phyloP scores from a whole-genome alignment of 2,329 filamentous ascomycete species.

The Ambrosiella cleistominuta region DNA sequence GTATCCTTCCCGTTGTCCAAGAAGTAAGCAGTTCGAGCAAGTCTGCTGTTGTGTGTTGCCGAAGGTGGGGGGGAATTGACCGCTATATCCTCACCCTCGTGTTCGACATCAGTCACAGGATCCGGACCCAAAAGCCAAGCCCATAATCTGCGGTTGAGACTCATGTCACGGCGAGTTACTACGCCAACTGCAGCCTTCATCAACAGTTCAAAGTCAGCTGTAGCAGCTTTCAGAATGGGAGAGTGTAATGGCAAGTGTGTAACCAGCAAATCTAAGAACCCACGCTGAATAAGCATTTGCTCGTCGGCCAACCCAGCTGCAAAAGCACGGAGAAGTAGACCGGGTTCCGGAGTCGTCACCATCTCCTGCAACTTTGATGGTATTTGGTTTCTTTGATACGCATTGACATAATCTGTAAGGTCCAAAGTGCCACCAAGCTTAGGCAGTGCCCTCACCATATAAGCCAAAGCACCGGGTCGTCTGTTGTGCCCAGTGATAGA shows the following conservation, averaged over 20 bases:
- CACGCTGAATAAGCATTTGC: conserved; percentile 80
- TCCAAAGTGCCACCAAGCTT: conserved; percentile 32
- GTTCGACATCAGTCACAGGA: conserved; percentile 20
- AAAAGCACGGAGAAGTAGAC: conserved; percentile 77
- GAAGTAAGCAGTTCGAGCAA: conserved; percentile 62
- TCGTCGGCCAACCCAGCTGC: conserved; percentile 75
- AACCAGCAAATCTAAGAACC: conserved; percentile 83
- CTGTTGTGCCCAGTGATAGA: conserved; percentile 78
- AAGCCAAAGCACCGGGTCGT: conserved; percentile 73
- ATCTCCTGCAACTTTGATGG: background rate
- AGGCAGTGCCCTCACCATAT: conserved; percentile 63
- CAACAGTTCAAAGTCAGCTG: conserved; percentile 64
- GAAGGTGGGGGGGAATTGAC: conserved; percentile 28
- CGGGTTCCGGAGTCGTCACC: conserved; percentile 75
- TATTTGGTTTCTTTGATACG: background rate
- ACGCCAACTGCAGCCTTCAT: conserved; percentile 73
- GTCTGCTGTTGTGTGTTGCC: conserved; percentile 27
- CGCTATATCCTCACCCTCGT: conserved; percentile 23
- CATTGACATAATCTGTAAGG: conserved; percentile 22
- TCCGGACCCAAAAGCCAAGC: conserved; percentile 83
- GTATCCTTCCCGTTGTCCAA: conserved; percentile 58
- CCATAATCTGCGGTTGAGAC: conserved; percentile 86
- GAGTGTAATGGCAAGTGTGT: conserved; percentile 78
- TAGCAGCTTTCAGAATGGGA: conserved; percentile 60
- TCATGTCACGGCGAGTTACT: conserved; percentile 85